Evolutionary conservation across 495 filamentous ascomycete genomes (phyloP), one percentile per base, ranked within the genome.

Genomic region (Schizothecium vesticola): DNA sequence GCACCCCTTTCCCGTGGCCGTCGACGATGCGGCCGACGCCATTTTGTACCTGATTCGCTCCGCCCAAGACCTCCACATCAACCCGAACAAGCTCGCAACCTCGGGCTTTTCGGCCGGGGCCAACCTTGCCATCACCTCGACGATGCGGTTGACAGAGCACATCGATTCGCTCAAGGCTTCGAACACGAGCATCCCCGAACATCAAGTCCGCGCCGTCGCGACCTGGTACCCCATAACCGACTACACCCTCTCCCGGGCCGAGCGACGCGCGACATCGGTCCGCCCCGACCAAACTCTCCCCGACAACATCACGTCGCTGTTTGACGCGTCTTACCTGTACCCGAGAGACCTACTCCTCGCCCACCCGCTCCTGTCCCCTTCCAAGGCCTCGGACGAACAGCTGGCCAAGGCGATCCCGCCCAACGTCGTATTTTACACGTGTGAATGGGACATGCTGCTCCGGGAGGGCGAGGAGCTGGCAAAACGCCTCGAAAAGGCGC

Each of bases 391-490:
- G 5, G 80, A 83, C 65, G 76, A 80, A 25, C 36, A 79, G 29
- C 71, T 83, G 13, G 71, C 60, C 8, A 75, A 74, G 8, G 80
- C 85, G 73, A 79, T 86, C 1, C 83, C 81, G 6, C 75, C 82
- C 0, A 83, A 87, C 5, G 76, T 86, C 21, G 73, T 85, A 4
- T 77, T 97, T 58, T 91, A 89, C 70, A 88, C 91, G 12, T 96
- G 92, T 77, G 94, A 97, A 78, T 96, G 89, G 87, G 94, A 97
- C 73, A 95, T 96, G 91, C 78, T 97, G 25, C 81, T 93, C 51
- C 84, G 85, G 3, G 94, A 97, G 76, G 93, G 89, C 3, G 83
- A 91, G 71, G 75, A 79, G 19, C 89, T 97, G 63, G 84, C 88
- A 9, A 81, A 85, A 28, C 82, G 92, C 4, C 74, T 97, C 59